Percentiles rank a stretch among this genome's conserved stretches.
phyloP scores from a whole-genome alignment of 768 basidiomycete species.

The Tricholoma terreum region DNA sequence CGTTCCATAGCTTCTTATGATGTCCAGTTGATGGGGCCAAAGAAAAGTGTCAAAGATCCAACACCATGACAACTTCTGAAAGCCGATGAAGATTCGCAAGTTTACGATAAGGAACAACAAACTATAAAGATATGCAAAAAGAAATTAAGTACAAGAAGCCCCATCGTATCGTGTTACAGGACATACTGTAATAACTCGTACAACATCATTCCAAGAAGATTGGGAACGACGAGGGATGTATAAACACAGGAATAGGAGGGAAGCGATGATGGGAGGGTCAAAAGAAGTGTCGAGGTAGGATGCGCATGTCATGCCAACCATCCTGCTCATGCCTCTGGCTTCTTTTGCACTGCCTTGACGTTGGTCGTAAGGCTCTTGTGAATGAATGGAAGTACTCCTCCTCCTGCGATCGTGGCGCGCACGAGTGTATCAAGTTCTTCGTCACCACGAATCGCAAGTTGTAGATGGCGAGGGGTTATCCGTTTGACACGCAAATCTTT shows the following conservation, averaged over 20 bases:
- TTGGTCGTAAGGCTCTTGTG: conserved; percentile 74
- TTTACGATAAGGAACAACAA: not conserved
- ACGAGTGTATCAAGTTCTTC: conserved; percentile 97
- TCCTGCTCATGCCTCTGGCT: conserved; percentile 29
- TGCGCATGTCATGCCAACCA: not conserved
- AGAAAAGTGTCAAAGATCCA: not conserved
- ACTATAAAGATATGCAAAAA: conserved; percentile 16
- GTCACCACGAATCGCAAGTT: conserved; percentile 94
- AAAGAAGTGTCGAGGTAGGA: not conserved
- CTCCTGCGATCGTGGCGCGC: conserved; percentile 89
- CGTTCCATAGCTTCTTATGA: too few relatives aligned
- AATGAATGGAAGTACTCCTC: conserved; percentile 85
- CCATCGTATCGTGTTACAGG: conserved; percentile 11
- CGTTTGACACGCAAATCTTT: conserved; percentile 97
- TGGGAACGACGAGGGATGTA: conserved; percentile 6
- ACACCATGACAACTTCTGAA: not conserved
- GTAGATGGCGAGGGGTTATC: conserved; percentile 93
- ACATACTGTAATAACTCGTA: conserved; percentile 8
- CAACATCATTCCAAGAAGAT: conserved; percentile 4
- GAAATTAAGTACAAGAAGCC: conserved; percentile 10
- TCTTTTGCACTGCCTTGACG: conserved; percentile 46
- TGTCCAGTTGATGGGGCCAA: too few relatives aligned
- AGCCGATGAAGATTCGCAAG: not conserved
- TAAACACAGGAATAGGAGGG: not conserved
- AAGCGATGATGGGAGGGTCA: not conserved